phyloP scores from a whole-genome alignment of 164 flowering plant species.

The Santalum album region DNA sequence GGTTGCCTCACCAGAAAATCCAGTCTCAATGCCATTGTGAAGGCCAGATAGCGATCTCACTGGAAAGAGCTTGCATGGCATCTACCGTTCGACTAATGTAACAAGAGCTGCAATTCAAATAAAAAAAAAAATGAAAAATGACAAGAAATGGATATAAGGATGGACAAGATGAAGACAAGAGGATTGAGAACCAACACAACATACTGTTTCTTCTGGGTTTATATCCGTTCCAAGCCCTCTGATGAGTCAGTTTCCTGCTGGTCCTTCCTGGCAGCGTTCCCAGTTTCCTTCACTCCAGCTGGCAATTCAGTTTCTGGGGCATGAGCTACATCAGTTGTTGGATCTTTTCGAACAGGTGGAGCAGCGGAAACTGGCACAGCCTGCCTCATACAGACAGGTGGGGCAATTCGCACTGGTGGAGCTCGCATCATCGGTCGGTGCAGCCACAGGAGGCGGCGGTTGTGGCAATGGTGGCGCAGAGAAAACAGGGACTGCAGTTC shows the following conservation, averaged over 20 bases:
- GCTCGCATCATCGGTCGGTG: constrained; percentile 32
- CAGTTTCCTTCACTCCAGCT: constrained; percentile 20
- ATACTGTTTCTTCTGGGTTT: too few relatives aligned
- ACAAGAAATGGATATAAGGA: background rate
- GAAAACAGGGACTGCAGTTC: constrained; percentile 72
- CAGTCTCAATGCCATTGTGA: too few relatives aligned
- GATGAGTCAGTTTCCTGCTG: constrained; percentile 26
- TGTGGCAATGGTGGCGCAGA: constrained; percentile 64
- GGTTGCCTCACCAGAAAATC: too few relatives aligned
- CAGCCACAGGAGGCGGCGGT: constrained; percentile 10
- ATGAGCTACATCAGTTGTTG: constrained; percentile 3
- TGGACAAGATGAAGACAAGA: background rate
- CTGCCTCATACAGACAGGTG: constrained; percentile 30
- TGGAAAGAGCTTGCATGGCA: too few relatives aligned
- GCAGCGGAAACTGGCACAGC: constrained; percentile 33
- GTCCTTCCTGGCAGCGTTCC: constrained; percentile 5
- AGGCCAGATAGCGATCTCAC: too few relatives aligned
- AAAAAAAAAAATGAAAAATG: background rate
- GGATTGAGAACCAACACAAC: constrained; percentile 14
- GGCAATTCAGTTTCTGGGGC: constrained; percentile 3
- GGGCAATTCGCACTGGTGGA: constrained; percentile 21
- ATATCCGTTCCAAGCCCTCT: constrained; percentile 37
- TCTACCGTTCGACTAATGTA: too few relatives aligned
- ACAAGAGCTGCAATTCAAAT: constrained; percentile 12
- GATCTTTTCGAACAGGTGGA: constrained; percentile 21